phyloP scores from a whole-genome alignment of 306 rosid genomes.

The Alnus rubra region DNA sequence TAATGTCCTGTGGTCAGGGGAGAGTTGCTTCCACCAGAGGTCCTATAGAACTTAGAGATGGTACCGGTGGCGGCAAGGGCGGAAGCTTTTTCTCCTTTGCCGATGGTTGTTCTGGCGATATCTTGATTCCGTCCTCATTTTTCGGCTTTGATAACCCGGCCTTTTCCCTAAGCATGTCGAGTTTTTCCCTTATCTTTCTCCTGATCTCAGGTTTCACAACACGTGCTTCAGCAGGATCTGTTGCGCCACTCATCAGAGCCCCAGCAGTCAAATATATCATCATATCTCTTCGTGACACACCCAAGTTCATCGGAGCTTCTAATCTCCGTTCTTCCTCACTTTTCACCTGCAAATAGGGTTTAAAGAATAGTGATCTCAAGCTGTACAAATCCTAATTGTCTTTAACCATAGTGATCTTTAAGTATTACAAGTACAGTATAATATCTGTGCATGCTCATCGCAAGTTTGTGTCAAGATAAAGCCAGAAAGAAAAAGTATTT shows the following conservation, averaged over 20 bases:
- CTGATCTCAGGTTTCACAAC: conserved; percentile 28
- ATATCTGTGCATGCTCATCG: neutral
- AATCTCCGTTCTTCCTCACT: neutral
- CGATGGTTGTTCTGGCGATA: conserved; percentile 1
- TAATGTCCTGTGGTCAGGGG: conserved; percentile 14
- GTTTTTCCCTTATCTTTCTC: conserved; percentile 30
- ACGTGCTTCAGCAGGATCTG: conserved; percentile 32
- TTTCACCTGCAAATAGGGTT: conserved; percentile 22
- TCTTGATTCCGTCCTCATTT: neutral
- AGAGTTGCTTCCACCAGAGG: conserved; percentile 20
- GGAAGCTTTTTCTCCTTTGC: conserved; percentile 1
- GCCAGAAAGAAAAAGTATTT: neutral
- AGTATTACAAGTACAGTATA: neutral
- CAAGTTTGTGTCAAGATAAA: neutral
- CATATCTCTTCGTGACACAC: conserved; percentile 32
- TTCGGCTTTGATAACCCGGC: conserved; percentile 32
- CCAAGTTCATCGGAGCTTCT: conserved; percentile 3
- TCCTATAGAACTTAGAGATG: neutral
- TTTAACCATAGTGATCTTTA: neutral
- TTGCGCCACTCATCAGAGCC: conserved; percentile 2
- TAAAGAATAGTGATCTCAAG: neutral
- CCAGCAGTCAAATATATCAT: conserved; percentile 24
- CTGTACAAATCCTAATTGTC: neutral
- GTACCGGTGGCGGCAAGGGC: neutral
- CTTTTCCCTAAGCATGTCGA: conserved; percentile 33